Evolutionary conservation across 2,329 filamentous ascomycete species (phyloP), one percentile per base, ranked within the genome.

Genomic region (Diaporthe aspalathi): DNA sequence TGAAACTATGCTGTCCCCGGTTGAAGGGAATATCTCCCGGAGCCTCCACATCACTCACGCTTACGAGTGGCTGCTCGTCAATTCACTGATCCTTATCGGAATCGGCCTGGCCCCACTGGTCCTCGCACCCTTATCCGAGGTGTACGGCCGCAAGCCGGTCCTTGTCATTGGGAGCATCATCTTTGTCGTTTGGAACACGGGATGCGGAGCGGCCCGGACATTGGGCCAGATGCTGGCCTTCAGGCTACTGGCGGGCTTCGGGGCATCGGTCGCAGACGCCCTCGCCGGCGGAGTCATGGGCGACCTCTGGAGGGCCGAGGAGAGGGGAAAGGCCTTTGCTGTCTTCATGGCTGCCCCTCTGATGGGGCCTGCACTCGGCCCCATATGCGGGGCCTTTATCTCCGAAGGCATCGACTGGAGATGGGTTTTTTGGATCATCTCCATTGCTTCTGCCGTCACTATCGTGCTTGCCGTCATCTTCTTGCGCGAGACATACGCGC

Each of bases 351-450:
- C 91, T 0, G 87, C 86, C 0, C 91, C 91, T 0, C 82, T 93
- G 0, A 84, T 93, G 0, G 91, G 91, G 0, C 91, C 91, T 3
- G 89, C 89, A 0, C 81, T 92, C 5, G 91, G 91, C 0, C 91
- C 91, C 0, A 88, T 93, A 2, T 86, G 86, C 0, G 91, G 90
- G 12, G 90, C 89, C 0, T 93, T 90, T 77, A 89, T 93, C 29
- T 84, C 89, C 0, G 81, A 91, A 75, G 83, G 87, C 73, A 88
- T 86, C 5, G 88, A 85, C 7, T 93, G 91, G 91, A 84, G 90
- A 62, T 93, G 91, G 91, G 87, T 89, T 5, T 93, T 93, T 80
- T 92, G 87, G 81, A 82, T 88, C 0, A 91, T 89, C 1, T 86
- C 87, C 1, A 90, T 92, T 57, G 68, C 77, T 7, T 87, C 88